phyloP scores from a whole-genome alignment of 345 rosid species.

The Pistacia atlantica region DNA sequence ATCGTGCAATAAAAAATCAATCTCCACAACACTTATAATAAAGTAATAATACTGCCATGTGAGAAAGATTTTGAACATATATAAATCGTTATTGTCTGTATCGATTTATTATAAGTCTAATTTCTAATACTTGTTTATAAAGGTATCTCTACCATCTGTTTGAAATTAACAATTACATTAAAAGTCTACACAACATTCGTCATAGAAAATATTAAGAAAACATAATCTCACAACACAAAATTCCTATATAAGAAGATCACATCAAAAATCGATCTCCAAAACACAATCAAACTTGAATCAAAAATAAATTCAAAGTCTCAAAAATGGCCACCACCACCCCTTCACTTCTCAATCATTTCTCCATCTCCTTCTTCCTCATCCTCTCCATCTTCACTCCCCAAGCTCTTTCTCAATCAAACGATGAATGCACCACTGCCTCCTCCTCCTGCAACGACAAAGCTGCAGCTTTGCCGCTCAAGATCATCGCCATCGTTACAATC shows the following conservation, averaged over 20 bases:
- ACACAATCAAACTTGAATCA: background rate
- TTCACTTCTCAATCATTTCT: constrained; percentile 3
- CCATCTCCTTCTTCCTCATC: constrained; percentile 17
- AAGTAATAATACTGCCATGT: no score
- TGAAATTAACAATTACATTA: no score
- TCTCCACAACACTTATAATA: no score
- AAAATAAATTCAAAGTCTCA: background rate
- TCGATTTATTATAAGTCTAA: no score
- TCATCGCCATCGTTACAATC: constrained; percentile 22
- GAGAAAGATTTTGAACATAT: no score
- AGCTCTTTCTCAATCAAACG: constrained; percentile 18
- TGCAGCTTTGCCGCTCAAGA: constrained; percentile 38
- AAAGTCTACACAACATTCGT: no score
- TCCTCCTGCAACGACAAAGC: constrained; percentile 50
- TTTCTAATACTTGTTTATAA: no score
- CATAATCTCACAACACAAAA: no score
- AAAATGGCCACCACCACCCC: constrained; percentile 14
- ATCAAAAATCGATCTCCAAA: background rate
- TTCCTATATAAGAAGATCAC: background rate
- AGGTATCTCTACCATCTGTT: no score
- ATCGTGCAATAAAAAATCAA: no score
- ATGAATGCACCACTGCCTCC: constrained; percentile 30
- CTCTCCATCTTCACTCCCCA: background rate
- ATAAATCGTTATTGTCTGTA: no score
- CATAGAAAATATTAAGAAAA: no score